These are phyloP conservation scores for Wickerhamiella nectarea DNA, from an alignment of 805 yeast species.

Conservation along the genomic window DNA sequence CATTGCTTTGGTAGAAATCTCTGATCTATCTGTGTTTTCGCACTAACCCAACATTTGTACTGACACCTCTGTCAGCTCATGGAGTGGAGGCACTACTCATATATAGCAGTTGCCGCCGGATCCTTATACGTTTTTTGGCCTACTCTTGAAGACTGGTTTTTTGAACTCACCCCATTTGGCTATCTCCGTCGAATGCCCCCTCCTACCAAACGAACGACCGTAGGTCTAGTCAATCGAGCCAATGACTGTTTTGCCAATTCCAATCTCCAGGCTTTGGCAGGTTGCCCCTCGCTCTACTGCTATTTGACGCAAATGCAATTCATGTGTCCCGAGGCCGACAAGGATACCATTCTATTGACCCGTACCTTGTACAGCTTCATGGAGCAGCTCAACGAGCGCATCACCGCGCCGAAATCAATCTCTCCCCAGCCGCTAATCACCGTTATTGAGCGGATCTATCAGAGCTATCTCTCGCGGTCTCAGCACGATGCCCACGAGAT, in stretches of 20 bases:
- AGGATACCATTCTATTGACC: conserved; percentile 14
- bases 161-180: neutral
- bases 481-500: conserved; percentile 97
- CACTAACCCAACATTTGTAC: no score
- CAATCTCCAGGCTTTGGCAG: conserved; percentile 49
- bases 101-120: neutral
- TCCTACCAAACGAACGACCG: conserved; percentile 30
- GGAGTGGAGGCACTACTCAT: neutral
- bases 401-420: conserved; percentile 37
- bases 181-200: conserved; percentile 2
- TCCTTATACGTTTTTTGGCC: conserved; percentile 8
- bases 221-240: conserved; percentile 68
- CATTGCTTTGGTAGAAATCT: no score
- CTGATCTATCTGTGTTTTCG: no score
- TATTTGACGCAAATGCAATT: conserved; percentile 17
- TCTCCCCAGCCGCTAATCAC: conserved; percentile 72
- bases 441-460: conserved; percentile 56
- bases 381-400: conserved; percentile 45
- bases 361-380: conserved; percentile 16
- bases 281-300: conserved; percentile 16
- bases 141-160: neutral
- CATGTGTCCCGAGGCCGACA: conserved; percentile 5
- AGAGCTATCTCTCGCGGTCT: conserved; percentile 57
- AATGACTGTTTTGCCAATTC: conserved; percentile 92
- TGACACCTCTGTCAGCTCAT: neutral